phyloP scores from a whole-genome alignment of 2,329 filamentous ascomycete genomes.

The Diaporthe ampelina region DNA sequence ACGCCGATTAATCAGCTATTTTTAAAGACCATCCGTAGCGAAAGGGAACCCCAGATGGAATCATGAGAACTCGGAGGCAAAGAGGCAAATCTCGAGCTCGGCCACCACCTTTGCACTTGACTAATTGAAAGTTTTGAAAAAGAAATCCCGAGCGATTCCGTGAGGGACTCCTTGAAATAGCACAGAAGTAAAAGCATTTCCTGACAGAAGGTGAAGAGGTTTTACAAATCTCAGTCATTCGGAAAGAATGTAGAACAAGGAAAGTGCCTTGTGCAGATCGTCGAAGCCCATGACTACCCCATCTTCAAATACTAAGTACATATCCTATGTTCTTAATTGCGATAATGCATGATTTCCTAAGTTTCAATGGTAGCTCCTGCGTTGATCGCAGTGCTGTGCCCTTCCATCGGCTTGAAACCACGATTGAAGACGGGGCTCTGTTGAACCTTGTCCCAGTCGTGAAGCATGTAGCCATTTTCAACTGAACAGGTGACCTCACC shows the following conservation, averaged over 20 bases:
- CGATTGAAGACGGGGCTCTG: slow-evolving; percentile 11
- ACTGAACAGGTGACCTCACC: slow-evolving; percentile 19
- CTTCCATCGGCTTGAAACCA: slow-evolving; percentile 11
- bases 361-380: not conserved
- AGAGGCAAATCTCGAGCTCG: too few species aligned
- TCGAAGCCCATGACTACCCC: not conserved
- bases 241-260: not conserved
- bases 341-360: not conserved
- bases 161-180: too few species aligned
- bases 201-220: too few species aligned
- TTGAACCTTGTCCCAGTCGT: slow-evolving; percentile 6
- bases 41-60: too few species aligned
- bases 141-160: too few species aligned
- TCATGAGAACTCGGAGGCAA: not conserved
- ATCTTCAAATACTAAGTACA: not conserved
- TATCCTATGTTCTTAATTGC: not conserved
- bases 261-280: too few species aligned
- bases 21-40: not conserved
- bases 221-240: not conserved
- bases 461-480: slow-evolving; percentile 25
- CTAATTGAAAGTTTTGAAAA: not conserved
- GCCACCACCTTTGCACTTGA: not conserved
- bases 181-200: too few species aligned
- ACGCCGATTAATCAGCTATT: too few species aligned
- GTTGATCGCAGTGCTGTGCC: not conserved